Percentiles rank a stretch among this genome's conserved stretches.
Evolutionary conservation across 2,329 filamentous ascomycete species (phyloP).

Genomic region (Penicillium sp.): DNA sequence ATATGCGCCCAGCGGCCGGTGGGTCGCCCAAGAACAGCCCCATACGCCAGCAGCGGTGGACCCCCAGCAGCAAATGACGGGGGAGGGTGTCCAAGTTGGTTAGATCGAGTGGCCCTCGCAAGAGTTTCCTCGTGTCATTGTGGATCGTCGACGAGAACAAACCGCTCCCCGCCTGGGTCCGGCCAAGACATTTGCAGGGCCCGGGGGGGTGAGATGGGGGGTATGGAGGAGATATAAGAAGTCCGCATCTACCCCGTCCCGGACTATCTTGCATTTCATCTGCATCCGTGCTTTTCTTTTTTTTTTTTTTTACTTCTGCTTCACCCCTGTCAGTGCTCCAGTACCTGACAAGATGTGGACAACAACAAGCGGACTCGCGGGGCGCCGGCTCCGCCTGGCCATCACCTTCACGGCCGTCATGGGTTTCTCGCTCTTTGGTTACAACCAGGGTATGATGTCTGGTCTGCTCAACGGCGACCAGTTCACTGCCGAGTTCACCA

Average conservation of each 20-base stretch:
- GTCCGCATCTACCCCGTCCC: background rate
- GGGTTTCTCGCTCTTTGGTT: constrained; percentile 59
- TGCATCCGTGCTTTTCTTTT: background rate
- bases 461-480: constrained; percentile 34
- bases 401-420: constrained; percentile 39
- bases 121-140: background rate
- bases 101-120: background rate
- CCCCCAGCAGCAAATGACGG: background rate
- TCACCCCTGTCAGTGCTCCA: background rate
- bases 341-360: constrained; percentile 36
- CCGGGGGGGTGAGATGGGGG: background rate
- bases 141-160: background rate
- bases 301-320: background rate
- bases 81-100: background rate
- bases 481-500: constrained; percentile 32
- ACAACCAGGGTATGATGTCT: constrained; percentile 43
- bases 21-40: background rate
- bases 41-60: background rate
- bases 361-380: constrained; percentile 33
- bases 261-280: background rate
- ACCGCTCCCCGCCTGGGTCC: background rate
- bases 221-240: background rate
- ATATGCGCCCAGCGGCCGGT: background rate
- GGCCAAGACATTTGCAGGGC: background rate
- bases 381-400: constrained; percentile 28